Conservation (phyloP, 2,329 filamentous ascomycete species). For the Epichloe coenophiala region DNA sequence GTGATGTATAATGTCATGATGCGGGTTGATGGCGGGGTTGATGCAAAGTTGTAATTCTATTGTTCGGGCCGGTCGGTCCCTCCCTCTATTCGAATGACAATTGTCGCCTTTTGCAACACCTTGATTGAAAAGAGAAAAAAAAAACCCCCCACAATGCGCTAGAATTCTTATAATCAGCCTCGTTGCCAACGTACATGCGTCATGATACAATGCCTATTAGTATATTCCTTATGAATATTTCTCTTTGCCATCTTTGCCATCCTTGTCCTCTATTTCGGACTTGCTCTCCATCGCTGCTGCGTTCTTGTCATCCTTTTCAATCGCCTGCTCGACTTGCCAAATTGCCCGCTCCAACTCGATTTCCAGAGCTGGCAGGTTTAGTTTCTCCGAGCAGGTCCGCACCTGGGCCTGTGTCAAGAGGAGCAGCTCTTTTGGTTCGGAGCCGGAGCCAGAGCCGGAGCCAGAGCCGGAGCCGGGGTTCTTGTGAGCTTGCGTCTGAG, state of each 20-base stretch:
- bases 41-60: no score
- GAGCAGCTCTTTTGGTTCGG: slow-evolving; percentile 16
- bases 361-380: slow-evolving; percentile 57
- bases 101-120: background rate
- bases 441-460: no score
- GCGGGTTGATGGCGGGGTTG: no score
- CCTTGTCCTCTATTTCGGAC: background rate
- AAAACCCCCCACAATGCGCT: background rate
- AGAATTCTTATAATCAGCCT: no score
- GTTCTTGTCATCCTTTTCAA: slow-evolving; percentile 22
- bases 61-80: no score
- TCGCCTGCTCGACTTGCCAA: slow-evolving; percentile 51
- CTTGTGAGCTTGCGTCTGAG: background rate
- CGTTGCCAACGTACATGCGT: background rate
- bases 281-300: background rate
- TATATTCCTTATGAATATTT: background rate
- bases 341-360: slow-evolving; percentile 64
- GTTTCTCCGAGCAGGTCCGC: slow-evolving; percentile 42
- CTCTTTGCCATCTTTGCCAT: slow-evolving; percentile 1
- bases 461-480: background rate
- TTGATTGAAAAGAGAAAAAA: no score
- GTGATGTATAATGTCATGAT: no score
- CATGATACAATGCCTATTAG: background rate
- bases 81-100: no score
- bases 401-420: slow-evolving; percentile 40